Percentiles rank a stretch among this genome's conserved stretches.
These are phyloP conservation scores for Gossypium bickii DNA, from an alignment of 345 rosid genomes.

Conservation along the genomic window DNA sequence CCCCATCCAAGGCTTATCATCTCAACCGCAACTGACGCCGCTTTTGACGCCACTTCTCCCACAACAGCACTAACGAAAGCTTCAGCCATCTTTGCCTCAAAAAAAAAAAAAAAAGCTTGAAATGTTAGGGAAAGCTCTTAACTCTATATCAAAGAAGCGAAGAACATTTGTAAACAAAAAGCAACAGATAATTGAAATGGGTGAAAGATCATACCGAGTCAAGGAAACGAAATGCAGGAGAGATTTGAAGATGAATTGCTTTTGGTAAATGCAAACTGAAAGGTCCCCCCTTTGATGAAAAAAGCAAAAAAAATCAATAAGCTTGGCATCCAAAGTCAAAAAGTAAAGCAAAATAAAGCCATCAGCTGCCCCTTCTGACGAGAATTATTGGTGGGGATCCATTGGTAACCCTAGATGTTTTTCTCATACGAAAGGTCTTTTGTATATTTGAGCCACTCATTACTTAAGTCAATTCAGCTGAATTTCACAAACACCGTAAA, in stretches of 20 bases:
- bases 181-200: not conserved
- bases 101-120: not conserved
- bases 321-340: no score
- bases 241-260: not conserved
- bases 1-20: not conserved
- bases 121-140: not conserved
- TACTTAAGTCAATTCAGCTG: no score
- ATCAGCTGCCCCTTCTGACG: no score
- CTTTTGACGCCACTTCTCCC: not conserved
- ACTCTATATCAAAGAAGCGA: not conserved
- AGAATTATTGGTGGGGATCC: no score
- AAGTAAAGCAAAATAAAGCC: no score
- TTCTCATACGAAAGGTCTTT: no score
- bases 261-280: not conserved
- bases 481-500: no score
- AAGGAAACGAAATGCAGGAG: not conserved
- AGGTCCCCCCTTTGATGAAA: no score
- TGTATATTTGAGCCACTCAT: no score
- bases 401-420: no score
- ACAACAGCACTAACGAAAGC: not conserved
- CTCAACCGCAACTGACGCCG: not conserved
- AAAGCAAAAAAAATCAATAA: no score
- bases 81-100: not conserved
- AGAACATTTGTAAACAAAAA: not conserved
- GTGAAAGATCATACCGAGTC: not conserved